Base-by-base conservation (phyloP, 148 eudicot species). In the Dianthus caryophyllus region DNA sequence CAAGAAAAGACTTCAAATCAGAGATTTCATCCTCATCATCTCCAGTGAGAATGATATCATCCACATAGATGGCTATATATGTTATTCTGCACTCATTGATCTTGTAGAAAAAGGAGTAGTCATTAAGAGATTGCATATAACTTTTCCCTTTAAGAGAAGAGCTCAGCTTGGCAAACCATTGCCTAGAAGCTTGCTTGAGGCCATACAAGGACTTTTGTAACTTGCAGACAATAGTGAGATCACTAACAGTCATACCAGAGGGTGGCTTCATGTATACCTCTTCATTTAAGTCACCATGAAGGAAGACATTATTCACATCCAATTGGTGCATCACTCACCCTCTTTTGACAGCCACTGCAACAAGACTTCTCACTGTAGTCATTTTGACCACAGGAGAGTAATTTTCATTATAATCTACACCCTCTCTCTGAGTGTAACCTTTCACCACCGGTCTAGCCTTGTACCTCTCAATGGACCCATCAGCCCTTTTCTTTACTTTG, bases 321-420 rank as follows among this genome's bases (percentile, higher is more conserved):
- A n/a, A n/a, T n/a, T n/a, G n/a, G n/a, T n/a, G n/a, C n/a, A n/a
- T n/a, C n/a, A n/a, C 15, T 22, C 53, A 49, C 4, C 15, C 15
- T 22, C 18, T 49, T n/a, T 18, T 48, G 1, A 16, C 43, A 46
- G 56, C 57, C 4, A 49, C 1, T 7, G 17, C 26, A 0, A 65
- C 0, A 0, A 65, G 0, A 27, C 44, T 9, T 20, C 69, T 30
- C 0, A 66, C 21, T 2, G 29, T 66, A 0, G 69, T 24, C 29
- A 66, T 50, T 10, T 66, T 66, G 0, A 66, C 31, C 0, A 66
- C 69, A 31, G 10, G 46, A 0, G 69, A 51, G n/a, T n/a, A n/a
- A n/a, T n/a, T n/a, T n/a, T n/a, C n/a, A n/a, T n/a, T n/a, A n/a
- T n/a, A n/a, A n/a, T n/a, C n/a, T n/a, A n/a, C n/a, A n/a, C n/a